Base-by-base conservation (phyloP, 2,329 filamentous ascomycete genomes). In the Venturia carpophila region DNA sequence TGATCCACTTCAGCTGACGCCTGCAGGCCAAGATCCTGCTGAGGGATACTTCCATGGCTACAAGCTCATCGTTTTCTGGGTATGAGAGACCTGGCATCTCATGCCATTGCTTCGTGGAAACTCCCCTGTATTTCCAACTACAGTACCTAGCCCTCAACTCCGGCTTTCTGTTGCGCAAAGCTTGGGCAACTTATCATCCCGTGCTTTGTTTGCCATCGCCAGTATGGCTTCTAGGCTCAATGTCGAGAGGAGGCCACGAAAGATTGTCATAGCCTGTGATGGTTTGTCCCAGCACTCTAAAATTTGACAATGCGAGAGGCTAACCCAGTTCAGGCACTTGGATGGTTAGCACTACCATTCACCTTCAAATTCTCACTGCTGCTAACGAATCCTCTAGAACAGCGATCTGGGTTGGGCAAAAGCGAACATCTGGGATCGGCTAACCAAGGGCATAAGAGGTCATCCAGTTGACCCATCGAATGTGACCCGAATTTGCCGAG, bases 401-500 rank as follows among this genome's bases (percentile, higher is more conserved):
- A 58, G 47, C 43, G 55, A 65, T 42, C 11, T 61, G 21, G 55
- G 64, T 17, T 65, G 64, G 64, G 34, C 21, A 39, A 65, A 62
- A 52, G 64, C 39, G 21, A 42, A 39, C 27, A 24, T 34, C 21
- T 62, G 41, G 42, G 63, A 62, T 34, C 62, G 24, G 34, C 43
- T 63, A 9, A 52, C 42, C 62, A 63, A 47, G 34, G 52, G 52
- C 6, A 24, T 58, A 19, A 27, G 41, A 56, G 64, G 64, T 6
- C 64, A 65, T 61, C 64, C 64, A n/a, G 52, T 63, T 17, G n/a
- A 47, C 27, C 75, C 76, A 3, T 75, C 75, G 9, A 78, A 78
- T 65, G 75, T 78, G 24, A 76, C 75, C 1, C 72, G 75, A 1
- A 71, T 78, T 37, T 70, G 70, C 1, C 73, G 75, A 62, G 74